Evolutionary conservation across 805 yeast species (phyloP), one percentile per base, ranked within the genome.

Genomic region (Pachysolen tannophilus): DNA sequence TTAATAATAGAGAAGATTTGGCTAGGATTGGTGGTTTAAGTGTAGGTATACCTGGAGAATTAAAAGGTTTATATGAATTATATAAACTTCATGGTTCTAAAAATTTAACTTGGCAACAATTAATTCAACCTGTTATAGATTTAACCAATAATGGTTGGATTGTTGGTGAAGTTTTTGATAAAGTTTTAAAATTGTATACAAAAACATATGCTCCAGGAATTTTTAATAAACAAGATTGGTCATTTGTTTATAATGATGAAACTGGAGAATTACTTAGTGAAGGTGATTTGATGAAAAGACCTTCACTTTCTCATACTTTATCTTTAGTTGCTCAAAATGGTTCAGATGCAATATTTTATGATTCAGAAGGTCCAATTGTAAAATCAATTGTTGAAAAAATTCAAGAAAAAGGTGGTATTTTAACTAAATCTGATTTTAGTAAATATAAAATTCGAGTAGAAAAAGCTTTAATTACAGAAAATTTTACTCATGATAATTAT

Each of bases 41-140:
- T 0, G 75, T 78, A 8, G 97, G 76, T 2, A 74, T 82, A 14
- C 98, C 98, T 0, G 98, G 98, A 8, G 97, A 90, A 53, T 48
- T 90, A 32, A 78, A 77, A 40, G 98, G 97, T 0, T 60, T 87
- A n/a, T 75, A 81, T 47, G 70, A 65, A 28, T 60, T 90, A 26
- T 74, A 59, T 54, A 44, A 56, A 20, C 43, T 54, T 10, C 90
- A 78, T 48, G 87, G 92, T 0, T 76, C 86, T 3, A 94, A 94
- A 0, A 65, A 63, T 4, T 52, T 84, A 7, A 47, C 68, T 2
- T 90, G 97, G 97, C 52, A 52, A 17, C 77, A 84, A 15, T 62
- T 90, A 39, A 56, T 90, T 7, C 64, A 68, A 44, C 97, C 97
- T 0, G 92, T 88, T 2, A 74, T 78, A 1, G 66, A 76, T 5